Conservation (phyloP, 306 rosid genomes). For the Luffa acutangula region DNA sequence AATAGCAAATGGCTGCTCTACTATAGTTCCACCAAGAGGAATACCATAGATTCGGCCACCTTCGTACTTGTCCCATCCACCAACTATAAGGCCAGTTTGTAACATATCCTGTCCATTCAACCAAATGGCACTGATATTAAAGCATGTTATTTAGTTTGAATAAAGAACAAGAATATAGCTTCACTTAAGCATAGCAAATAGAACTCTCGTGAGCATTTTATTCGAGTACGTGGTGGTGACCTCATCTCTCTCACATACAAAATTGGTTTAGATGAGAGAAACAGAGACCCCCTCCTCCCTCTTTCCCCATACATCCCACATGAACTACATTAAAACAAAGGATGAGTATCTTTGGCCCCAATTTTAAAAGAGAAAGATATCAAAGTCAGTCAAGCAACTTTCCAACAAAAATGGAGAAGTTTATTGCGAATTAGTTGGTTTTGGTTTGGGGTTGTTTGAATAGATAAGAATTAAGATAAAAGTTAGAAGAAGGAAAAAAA, state of each 20-base stretch:
- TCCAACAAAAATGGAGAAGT: neutral
- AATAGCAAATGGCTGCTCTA: conserved; percentile 82
- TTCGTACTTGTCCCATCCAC: conserved; percentile 96
- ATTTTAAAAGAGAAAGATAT: neutral
- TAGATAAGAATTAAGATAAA: neutral
- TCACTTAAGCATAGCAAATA: neutral
- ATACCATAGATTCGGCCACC: conserved; percentile 86
- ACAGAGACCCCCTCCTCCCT: neutral
- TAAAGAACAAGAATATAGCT: neutral
- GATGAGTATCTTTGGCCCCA: neutral
- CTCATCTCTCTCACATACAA: neutral
- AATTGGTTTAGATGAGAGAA: neutral
- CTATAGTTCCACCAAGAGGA: conserved; percentile 85
- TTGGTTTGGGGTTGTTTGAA: neutral
- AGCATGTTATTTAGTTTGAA: neutral
- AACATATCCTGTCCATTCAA: conserved; percentile 55
- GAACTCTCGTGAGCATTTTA: neutral
- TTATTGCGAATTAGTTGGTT: neutral
- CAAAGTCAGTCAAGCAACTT: neutral
- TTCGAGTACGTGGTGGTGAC: neutral
- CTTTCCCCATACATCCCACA: neutral
- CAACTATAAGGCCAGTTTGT: conserved; percentile 83
- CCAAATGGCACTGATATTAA: neutral
- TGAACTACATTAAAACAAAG: neutral
- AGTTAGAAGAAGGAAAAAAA: neutral